Evolutionary conservation across 2,329 filamentous ascomycete species (phyloP), one percentile per base, ranked within the genome.

Genomic region (Colletotrichum tamarilloi): DNA sequence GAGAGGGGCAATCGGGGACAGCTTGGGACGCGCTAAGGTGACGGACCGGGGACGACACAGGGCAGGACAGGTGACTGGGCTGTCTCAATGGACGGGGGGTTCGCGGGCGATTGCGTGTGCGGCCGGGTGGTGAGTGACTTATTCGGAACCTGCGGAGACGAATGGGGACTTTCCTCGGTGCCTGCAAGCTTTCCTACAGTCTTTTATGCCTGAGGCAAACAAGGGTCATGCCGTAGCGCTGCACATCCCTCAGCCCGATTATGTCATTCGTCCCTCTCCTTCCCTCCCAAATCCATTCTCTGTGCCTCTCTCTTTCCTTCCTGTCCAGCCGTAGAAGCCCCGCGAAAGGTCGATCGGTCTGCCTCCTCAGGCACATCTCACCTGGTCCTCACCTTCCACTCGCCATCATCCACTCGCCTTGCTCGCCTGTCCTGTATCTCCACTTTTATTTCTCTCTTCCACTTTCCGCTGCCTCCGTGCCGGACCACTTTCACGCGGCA

Each of bases 91-190:
- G 16, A 14, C 55, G 30, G 2, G n/a, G n/a, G 19, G 52, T 60
- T 64, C 32, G 70, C 38, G 11, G 66, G 53, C n/a, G 9, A 55
- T 49, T 32, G 53, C 53, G 53, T 22, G 28, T 22, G 19, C 32
- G 6, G 26, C 22, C 22, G 35, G 12, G 32, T 58, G 35, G 24
- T 24, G 52, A 62, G 52, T 62, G 64, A 72, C 68, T 58, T 68
- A 53, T 14, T 19, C 69, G 69, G 69, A 68, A 68, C 65, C 38
- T 72, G 53, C 65, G 65, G 69, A 68, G 53, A 63, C 49, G 59
- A 30, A 64, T 59, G 69, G 59, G 59, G 59, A 38, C 28, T 57
- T 35, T 55, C 63, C 32, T 57, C 32, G 19, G 53, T 46, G 35
- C 63, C 26, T 26, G 22, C 46, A 35, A 62, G 42, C 30, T 49